Conservation (phyloP, 495 filamentous ascomycete species). For the Achaetomiella virescens region DNA sequence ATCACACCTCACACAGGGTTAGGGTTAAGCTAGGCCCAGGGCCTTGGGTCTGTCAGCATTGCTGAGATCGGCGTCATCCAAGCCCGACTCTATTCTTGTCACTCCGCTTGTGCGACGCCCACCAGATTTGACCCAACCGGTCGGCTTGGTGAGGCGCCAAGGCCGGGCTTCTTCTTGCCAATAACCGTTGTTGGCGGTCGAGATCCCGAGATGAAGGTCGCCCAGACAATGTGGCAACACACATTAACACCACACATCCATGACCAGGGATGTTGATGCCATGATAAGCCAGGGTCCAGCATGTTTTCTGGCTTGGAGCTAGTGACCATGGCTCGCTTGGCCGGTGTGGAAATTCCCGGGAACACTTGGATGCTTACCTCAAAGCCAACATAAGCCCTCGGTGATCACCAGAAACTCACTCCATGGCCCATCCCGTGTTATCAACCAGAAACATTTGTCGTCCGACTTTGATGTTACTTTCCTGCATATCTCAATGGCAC, state of each 20-base stretch:
- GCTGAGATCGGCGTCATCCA: background rate
- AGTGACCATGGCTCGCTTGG: background rate
- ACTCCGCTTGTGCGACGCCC: background rate
- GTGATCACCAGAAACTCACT: background rate
- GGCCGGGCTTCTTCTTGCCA: background rate
- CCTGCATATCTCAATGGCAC: background rate
- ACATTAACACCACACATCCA: too few species aligned
- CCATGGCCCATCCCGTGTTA: too few species aligned
- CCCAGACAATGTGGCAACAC: too few species aligned
- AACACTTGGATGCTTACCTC: conserved; percentile 1
- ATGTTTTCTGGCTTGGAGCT: background rate
- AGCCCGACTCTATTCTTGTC: conserved; percentile 7
- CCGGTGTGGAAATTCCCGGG: background rate
- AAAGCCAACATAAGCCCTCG: conserved; percentile 10
- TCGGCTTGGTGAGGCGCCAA: background rate
- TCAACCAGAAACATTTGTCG: too few species aligned
- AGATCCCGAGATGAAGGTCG: background rate
- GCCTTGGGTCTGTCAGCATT: background rate
- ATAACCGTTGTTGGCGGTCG: background rate
- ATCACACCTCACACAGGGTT: background rate
- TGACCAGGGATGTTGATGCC: too few species aligned
- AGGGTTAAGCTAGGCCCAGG: background rate
- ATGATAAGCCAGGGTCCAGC: conserved; percentile 3
- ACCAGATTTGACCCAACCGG: background rate
- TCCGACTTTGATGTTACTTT: too few species aligned